These are phyloP conservation scores for Anthostomella pinea DNA, from an alignment of 2,329 filamentous ascomycete species.

Conservation along the genomic window DNA sequence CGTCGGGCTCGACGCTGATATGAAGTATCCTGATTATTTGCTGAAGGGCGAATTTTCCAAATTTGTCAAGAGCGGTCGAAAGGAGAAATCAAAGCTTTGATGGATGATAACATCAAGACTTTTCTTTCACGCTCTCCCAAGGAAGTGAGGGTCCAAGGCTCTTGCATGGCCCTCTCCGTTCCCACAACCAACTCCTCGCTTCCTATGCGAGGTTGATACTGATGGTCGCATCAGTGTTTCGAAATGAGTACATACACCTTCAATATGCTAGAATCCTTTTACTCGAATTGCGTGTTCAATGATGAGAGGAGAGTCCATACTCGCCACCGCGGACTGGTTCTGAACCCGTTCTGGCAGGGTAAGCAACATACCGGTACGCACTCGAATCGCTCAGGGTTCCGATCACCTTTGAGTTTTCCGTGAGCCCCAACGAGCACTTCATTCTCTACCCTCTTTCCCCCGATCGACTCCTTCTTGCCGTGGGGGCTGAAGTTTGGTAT, in stretches of 20 bases:
- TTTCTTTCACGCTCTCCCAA: too few relatives aligned
- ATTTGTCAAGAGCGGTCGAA: conserved; percentile 38
- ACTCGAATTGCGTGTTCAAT: too few relatives aligned
- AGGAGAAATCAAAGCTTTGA: conserved; percentile 41
- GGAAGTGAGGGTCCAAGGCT: too few relatives aligned
- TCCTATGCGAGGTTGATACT: background rate
- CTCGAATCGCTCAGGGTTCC: background rate
- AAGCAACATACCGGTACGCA: background rate
- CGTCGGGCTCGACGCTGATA: conserved; percentile 46
- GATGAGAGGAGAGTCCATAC: too few relatives aligned
- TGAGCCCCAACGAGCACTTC: background rate
- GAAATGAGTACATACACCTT: background rate
- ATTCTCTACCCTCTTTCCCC: background rate
- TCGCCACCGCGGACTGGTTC: background rate
- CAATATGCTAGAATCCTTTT: too few relatives aligned
- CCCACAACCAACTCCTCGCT: too few relatives aligned
- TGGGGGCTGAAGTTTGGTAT: background rate
- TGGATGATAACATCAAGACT: too few relatives aligned
- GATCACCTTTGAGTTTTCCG: background rate
- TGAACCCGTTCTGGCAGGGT: background rate
- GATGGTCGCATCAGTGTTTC: background rate
- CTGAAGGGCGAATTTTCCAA: conserved; percentile 38
- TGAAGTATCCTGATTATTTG: conserved; percentile 54
- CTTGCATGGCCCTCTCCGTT: too few relatives aligned
- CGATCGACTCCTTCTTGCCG: too few relatives aligned